phyloP scores from a whole-genome alignment of 2,329 filamentous ascomycete genomes.

The Intubia oerlemansii region DNA sequence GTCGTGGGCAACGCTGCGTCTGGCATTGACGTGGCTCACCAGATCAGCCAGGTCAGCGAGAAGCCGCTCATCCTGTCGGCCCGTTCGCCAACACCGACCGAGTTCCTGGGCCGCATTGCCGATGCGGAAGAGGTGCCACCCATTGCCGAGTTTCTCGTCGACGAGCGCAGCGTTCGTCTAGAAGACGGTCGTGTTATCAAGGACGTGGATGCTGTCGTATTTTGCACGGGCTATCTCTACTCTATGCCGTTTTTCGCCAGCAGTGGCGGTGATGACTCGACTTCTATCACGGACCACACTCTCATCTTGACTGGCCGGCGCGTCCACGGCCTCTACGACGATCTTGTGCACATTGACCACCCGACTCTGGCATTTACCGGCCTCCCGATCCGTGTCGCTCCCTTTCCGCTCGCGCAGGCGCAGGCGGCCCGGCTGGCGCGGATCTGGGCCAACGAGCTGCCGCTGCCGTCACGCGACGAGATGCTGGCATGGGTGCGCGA shows the following conservation, averaged over 20 bases:
- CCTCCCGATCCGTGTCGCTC: conserved; percentile 67
- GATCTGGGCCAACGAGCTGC: conserved; percentile 45
- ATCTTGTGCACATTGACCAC: conserved; percentile 54
- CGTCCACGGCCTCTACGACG: conserved; percentile 53
- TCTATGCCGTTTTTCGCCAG: conserved; percentile 58
- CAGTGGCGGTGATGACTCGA: too few species aligned
- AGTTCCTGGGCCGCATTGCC: conserved; percentile 19
- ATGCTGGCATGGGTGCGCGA: conserved; percentile 51
- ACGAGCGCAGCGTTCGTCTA: conserved; percentile 40
- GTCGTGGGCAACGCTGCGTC: conserved; percentile 73
- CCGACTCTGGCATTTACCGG: conserved; percentile 62
- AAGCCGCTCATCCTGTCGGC: conserved; percentile 44
- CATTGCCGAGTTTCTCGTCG: conserved; percentile 33
- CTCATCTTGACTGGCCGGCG: conserved; percentile 43
- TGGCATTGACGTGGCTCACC: conserved; percentile 60
- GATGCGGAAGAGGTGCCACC: conserved; percentile 29
- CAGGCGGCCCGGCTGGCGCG: conserved; percentile 61
- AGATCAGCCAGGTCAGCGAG: conserved; percentile 42
- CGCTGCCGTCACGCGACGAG: conserved; percentile 35
- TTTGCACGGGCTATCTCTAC: conserved; percentile 81
- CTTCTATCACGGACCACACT: too few species aligned
- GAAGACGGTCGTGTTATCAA: conserved; percentile 40
- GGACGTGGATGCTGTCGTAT: conserved; percentile 56
- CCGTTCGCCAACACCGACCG: conserved; percentile 24
- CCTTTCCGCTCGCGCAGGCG: conserved; percentile 60